Conservation (phyloP, 2,329 filamentous ascomycete species). For the Sporothrix variecibatus region DNA sequence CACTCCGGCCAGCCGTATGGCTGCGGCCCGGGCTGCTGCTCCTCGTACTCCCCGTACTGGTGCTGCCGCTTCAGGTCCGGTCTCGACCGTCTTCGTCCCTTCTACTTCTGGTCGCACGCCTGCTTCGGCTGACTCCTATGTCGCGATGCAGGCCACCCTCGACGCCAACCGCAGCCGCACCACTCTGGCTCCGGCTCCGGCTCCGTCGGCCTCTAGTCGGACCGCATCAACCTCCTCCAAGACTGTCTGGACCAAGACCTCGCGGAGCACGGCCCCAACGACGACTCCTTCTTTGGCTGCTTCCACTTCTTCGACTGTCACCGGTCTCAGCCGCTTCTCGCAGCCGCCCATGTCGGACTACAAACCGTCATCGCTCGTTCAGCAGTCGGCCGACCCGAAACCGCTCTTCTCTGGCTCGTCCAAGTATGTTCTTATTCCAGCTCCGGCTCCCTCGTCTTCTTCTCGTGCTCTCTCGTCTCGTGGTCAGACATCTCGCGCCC, state of each 20-base stretch:
- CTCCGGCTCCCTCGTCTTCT: neutral
- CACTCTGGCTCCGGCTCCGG: neutral
- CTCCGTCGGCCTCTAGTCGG: neutral
- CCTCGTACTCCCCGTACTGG: neutral
- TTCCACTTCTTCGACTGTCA: neutral
- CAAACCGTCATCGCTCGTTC: neutral
- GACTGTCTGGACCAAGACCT: neutral
- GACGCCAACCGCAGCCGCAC: neutral
- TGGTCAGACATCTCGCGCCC: too few species aligned
- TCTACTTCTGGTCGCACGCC: neutral
- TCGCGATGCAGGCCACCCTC: constrained; percentile 20
- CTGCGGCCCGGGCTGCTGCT: neutral
- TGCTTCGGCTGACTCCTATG: constrained; percentile 18
- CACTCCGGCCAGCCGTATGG: neutral
- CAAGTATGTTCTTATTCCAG: neutral
- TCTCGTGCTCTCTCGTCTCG: neutral
- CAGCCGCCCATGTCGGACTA: neutral
- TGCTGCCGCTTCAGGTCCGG: neutral
- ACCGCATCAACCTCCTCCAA: too few species aligned
- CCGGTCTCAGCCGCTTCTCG: neutral
- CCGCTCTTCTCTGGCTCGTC: neutral
- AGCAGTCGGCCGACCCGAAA: neutral
- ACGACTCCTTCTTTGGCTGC: neutral
- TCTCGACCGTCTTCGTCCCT: constrained; percentile 10
- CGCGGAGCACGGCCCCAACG: neutral